Percentiles rank a stretch among this genome's conserved stretches.
Evolutionary conservation across 1,284 basidiomycete genomes (phyloP).

Genomic region (Inonotus hispidus): DNA sequence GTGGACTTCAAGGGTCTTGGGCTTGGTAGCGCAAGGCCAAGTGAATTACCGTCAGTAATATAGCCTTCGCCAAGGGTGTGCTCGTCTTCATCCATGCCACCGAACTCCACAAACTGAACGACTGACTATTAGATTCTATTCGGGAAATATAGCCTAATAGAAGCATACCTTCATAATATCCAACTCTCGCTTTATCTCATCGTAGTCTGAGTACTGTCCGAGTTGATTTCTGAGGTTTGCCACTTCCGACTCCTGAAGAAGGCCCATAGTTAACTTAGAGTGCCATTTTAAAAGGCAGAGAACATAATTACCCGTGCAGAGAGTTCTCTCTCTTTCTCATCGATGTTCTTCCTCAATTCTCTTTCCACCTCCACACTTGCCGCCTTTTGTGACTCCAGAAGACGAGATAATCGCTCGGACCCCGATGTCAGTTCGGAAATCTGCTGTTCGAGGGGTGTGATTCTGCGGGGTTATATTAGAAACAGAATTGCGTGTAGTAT

Average conservation of each 20-base stretch:
- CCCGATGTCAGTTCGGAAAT: conserved; percentile 71
- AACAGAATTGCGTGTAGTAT: background rate
- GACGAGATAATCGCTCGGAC: conserved; percentile 59
- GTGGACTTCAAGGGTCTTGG: conserved; percentile 84
- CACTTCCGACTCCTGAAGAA: conserved; percentile 50
- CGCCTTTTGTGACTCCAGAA: conserved; percentile 67
- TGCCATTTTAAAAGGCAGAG: background rate
- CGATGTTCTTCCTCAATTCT: conserved; percentile 46
- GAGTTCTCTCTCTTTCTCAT: conserved; percentile 59
- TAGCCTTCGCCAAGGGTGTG: conserved; percentile 40
- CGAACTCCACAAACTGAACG: conserved; percentile 86
- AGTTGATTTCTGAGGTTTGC: conserved; percentile 63
- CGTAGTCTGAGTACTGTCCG: conserved; percentile 78
- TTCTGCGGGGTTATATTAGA: conserved; percentile 35
- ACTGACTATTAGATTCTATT: conserved; percentile 6
- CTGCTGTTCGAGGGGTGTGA: conserved; percentile 68
- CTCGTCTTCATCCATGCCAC: conserved; percentile 70
- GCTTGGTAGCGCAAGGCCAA: conserved; percentile 68
- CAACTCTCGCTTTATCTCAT: conserved; percentile 93
- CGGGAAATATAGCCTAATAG: background rate
- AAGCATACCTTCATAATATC: conserved; percentile 89
- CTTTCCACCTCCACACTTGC: conserved; percentile 46
- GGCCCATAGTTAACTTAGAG: background rate
- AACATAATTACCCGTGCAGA: conserved; percentile 46
- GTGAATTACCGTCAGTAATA: conserved; percentile 29